phyloP scores from a whole-genome alignment of 176 grass and related monocot genomes.

The sorghum (Sorghum bicolor) region Sorghum_bicolor_NCBIv3 NC_012873.2:1233501-1234000 shows the following conservation, averaged over 20 bases:
- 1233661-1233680: background rate
- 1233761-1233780: background rate
- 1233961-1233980: background rate
- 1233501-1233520: conserved; percentile 79
- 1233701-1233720: background rate
- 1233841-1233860: background rate
- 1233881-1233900: background rate
- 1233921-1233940: background rate
- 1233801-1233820: background rate
- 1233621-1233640: background rate
- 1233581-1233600: background rate
- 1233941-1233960: background rate
- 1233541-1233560: conserved; percentile 88
- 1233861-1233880: background rate
- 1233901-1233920: background rate
- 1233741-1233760: background rate
- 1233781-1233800: background rate
- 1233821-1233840: background rate
- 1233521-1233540: conserved; percentile 71
- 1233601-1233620: background rate
- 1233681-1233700: background rate
- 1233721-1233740: background rate
- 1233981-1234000: conserved; percentile 22
- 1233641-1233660: background rate
- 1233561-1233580: background rate